These are phyloP conservation scores for Yamadazyma aaseri DNA, from an alignment of 1,139 yeast species.

Conservation along the genomic window DNA sequence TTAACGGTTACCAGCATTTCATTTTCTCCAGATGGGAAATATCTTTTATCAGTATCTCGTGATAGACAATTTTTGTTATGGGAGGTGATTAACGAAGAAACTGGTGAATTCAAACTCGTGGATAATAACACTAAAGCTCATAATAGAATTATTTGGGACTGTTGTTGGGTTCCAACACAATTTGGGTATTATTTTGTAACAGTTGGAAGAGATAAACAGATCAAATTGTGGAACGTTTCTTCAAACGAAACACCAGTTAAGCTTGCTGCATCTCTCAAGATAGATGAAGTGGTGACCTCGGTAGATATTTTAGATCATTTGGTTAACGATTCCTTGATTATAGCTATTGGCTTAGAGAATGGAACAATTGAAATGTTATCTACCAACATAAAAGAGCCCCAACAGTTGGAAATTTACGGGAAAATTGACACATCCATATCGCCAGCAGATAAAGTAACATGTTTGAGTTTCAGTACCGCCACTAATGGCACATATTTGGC, in stretches of 20 bases:
- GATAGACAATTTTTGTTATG: conserved; percentile 87
- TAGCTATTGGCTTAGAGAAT: conserved; percentile 74
- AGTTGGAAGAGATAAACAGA: conserved; percentile 80
- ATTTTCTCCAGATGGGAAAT: conserved; percentile 71
- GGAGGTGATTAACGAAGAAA: conserved; percentile 47
- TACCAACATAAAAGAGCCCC: conserved; percentile 26
- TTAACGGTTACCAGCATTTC: conserved; percentile 81
- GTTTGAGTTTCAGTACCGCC: conserved; percentile 53
- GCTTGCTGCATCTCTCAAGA: conserved; percentile 33
- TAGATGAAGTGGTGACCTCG: conserved; percentile 67
- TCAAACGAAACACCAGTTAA: conserved; percentile 24
- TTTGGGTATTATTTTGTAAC: conserved; percentile 57
- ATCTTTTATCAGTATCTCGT: conserved; percentile 78
- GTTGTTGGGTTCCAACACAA: conserved; percentile 69
- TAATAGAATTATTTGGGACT: conserved; percentile 92
- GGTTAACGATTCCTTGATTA: conserved; percentile 22
- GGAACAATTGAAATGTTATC: conserved; percentile 37
- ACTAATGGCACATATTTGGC: conserved; percentile 40
- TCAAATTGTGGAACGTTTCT: conserved; percentile 66
- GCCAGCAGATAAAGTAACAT: conserved; percentile 62
- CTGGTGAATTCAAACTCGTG: conserved; percentile 40
- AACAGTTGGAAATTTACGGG: conserved; percentile 25
- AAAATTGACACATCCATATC: conserved; percentile 37
- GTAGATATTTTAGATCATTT: conserved; percentile 49
- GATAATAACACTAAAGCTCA: conserved; percentile 72